phyloP scores from a whole-genome alignment of 192 early-diverging fungal species.

The Dimargaris xerosporica region DNA sequence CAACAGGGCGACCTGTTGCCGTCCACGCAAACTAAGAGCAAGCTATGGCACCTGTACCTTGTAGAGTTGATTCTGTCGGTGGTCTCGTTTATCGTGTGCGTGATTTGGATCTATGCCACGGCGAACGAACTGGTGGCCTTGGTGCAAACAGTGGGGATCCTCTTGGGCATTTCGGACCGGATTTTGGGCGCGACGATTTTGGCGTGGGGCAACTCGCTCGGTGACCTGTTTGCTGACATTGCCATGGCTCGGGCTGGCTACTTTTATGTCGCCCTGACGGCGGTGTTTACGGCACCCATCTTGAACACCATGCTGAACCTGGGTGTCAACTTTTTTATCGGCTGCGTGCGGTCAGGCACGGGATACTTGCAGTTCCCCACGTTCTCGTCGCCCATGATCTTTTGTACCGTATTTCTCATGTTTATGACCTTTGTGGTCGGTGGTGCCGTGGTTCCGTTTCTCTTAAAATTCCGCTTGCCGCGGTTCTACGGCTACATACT shows the following conservation, averaged over 20 bases:
- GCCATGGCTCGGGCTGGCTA: slow-evolving; percentile 12
- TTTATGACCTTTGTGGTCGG: not conserved
- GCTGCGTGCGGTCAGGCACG: not conserved
- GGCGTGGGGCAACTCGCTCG: slow-evolving; percentile 11
- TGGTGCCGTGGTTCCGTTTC: not conserved
- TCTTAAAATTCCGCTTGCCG: slow-evolving; percentile 1
- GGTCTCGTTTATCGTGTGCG: not conserved
- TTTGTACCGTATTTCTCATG: not conserved
- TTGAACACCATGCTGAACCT: slow-evolving; percentile 5
- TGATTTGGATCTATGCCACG: slow-evolving; percentile 11
- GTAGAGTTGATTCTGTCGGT: slow-evolving; percentile 1
- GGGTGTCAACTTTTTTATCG: slow-evolving; percentile 5
- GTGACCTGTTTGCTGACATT: slow-evolving; percentile 5
- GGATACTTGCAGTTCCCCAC: not conserved
- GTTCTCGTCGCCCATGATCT: not conserved
- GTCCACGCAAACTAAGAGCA: not conserved
- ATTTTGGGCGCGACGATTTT: not conserved
- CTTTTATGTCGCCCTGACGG: slow-evolving; percentile 8
- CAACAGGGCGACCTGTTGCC: not conserved
- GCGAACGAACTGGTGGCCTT: slow-evolving; percentile 11
- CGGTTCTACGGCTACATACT: slow-evolving; percentile 3
- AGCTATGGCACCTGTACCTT: not conserved
- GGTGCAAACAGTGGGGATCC: not conserved
- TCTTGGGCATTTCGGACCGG: slow-evolving; percentile 1
- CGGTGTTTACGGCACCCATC: slow-evolving; percentile 9